Conservation (phyloP, 2,329 filamentous ascomycete species). For the Pestalotiopsis sp. region DNA sequence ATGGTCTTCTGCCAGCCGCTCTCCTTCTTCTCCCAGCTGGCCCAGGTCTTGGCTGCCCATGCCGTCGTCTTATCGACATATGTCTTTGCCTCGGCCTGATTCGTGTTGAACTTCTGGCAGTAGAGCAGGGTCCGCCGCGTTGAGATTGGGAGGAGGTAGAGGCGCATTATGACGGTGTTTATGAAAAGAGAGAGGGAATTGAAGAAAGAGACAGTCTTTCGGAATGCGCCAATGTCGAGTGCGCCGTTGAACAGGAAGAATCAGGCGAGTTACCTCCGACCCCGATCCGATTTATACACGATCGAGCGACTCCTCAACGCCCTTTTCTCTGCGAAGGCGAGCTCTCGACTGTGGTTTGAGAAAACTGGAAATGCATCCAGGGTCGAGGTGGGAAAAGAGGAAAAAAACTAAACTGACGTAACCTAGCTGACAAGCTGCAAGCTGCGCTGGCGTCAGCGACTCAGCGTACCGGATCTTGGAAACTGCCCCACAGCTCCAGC, state of each 20-base stretch:
- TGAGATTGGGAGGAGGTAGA: constrained; percentile 92
- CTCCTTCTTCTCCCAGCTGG: constrained; percentile 82
- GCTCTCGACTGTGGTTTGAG: not conserved
- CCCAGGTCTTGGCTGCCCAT: constrained; percentile 79
- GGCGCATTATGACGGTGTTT: constrained; percentile 64
- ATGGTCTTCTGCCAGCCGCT: constrained; percentile 86
- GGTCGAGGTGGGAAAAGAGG: not conserved
- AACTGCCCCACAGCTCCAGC: not conserved
- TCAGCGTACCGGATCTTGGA: not conserved
- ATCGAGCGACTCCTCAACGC: not conserved
- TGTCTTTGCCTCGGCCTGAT: constrained; percentile 54
- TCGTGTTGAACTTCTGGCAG: constrained; percentile 73
- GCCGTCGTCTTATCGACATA: constrained; percentile 69
- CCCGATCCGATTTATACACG: not conserved
- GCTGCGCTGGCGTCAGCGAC: not conserved
- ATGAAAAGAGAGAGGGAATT: not conserved
- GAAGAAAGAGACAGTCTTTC: not conserved
- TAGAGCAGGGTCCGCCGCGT: constrained; percentile 90
- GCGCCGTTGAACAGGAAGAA: not conserved
- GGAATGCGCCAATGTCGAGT: not conserved
- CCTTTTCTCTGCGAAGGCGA: not conserved
- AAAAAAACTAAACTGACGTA: not conserved
- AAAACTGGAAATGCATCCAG: not conserved
- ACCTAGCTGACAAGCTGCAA: not conserved
- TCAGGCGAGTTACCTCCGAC: not conserved